Conservation (phyloP, 345 rosid genomes). For the Cardamine chenopodiifolia region DNA sequence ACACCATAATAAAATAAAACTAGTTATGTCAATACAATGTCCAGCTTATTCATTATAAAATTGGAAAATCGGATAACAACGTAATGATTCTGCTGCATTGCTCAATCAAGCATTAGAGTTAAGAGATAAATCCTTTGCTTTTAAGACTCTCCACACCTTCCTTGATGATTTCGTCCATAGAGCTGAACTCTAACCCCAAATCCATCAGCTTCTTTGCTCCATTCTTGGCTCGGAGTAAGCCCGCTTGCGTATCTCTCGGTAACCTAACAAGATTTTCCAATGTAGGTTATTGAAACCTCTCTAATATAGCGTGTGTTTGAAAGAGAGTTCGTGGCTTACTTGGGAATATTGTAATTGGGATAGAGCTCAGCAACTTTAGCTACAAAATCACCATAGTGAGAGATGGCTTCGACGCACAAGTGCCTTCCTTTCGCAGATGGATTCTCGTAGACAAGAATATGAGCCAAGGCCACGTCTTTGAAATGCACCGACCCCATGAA, state of each 20-base stretch:
- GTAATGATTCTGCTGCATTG: constrained; percentile 24
- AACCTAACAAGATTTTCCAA: constrained; percentile 39
- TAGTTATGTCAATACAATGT: background rate
- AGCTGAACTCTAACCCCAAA: constrained; percentile 71
- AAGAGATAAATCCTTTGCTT: constrained; percentile 69
- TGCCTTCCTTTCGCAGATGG: constrained; percentile 80
- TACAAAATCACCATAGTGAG: constrained; percentile 87
- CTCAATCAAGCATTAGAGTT: constrained; percentile 2
- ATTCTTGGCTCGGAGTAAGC: constrained; percentile 66
- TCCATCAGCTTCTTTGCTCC: constrained; percentile 73
- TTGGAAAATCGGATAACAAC: background rate
- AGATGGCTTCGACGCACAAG: constrained; percentile 79
- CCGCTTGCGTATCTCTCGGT: constrained; percentile 83
- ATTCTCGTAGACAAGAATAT: constrained; percentile 84
- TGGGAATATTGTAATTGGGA: constrained; percentile 78
- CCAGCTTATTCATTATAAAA: constrained; percentile 17
- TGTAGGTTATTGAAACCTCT: background rate
- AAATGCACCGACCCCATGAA: constrained; percentile 93
- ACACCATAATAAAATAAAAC: background rate
- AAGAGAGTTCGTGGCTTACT: constrained; percentile 47
- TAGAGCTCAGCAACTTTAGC: constrained; percentile 92
- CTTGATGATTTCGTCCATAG: constrained; percentile 82
- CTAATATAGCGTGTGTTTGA: background rate
- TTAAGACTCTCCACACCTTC: constrained; percentile 78
- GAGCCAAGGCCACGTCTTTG: constrained; percentile 88